A percentile compares a stretch with the other conserved stretches of the same genome.
These are phyloP conservation scores for Lasiodiplodia sp. DNA, from an alignment of 2,329 filamentous ascomycete species.

Conservation along the genomic window DNA sequence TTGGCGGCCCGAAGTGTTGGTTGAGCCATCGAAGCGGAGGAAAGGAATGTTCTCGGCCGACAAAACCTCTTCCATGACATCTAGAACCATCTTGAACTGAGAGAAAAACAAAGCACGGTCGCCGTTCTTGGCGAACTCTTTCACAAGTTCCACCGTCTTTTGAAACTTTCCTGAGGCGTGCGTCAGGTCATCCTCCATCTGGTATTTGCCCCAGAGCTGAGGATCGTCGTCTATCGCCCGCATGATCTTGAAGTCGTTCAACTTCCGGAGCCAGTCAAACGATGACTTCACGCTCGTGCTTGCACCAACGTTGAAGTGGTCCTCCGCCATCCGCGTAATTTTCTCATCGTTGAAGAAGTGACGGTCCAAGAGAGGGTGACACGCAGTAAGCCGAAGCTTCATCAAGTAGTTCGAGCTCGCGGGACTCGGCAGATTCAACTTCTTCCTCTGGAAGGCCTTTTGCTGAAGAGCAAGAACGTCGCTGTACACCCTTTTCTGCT, in stretches of 20 bases:
- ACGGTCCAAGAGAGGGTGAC: conserved; percentile 88
- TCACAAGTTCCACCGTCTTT: conserved; percentile 77
- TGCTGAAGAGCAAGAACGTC: conserved; percentile 69
- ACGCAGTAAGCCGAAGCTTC: conserved; percentile 88
- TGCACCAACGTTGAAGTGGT: conserved; percentile 73
- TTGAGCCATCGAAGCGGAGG: conserved; percentile 85
- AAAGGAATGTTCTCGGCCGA: conserved; percentile 75
- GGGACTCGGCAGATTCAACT: conserved; percentile 62
- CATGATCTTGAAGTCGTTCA: conserved; percentile 59
- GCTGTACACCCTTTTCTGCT: conserved; percentile 77
- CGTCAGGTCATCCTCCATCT: conserved; percentile 68
- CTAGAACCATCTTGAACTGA: conserved; percentile 89
- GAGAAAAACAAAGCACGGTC: conserved; percentile 92
- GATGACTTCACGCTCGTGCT: conserved; percentile 60
- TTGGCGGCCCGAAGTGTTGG: conserved; percentile 83
- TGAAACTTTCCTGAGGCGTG: conserved; percentile 85
- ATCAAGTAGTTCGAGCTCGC: conserved; percentile 70
- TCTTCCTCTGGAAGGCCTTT: conserved; percentile 65
- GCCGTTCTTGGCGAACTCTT: conserved; percentile 76
- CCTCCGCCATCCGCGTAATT: conserved; percentile 78
- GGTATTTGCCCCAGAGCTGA: conserved; percentile 54
- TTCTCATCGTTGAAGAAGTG: conserved; percentile 78
- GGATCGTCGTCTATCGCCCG: background rate
- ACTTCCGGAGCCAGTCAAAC: conserved; percentile 60
- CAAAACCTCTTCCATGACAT: conserved; percentile 86